Conservation (phyloP, 1,284 basidiomycete species). For the Sanghuangporus sanghuang region DNA sequence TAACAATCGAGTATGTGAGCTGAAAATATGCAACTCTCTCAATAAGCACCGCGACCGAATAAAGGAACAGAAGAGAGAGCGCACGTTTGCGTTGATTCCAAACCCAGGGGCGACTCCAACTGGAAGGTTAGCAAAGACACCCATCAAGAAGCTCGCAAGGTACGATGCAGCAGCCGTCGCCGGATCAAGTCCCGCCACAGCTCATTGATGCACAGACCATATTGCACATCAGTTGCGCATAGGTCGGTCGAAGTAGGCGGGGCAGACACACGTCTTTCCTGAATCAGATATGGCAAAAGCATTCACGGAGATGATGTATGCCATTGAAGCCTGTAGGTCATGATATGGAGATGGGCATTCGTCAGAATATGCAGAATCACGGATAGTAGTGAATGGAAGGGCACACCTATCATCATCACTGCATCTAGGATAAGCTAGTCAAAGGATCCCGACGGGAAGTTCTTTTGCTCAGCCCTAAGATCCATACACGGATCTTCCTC, state of each 20-base stretch:
- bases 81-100: conserved; percentile 82
- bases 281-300: conserved; percentile 71
- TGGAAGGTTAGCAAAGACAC: conserved; percentile 78
- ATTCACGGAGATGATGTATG: conserved; percentile 80
- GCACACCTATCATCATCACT: too few species aligned
- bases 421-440: too few species aligned
- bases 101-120: conserved; percentile 78
- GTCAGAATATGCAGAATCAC: background rate
- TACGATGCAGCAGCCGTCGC: conserved; percentile 76
- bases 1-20: conserved; percentile 88
- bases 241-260: conserved; percentile 35
- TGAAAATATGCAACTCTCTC: conserved; percentile 25
- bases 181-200: conserved; percentile 69
- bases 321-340: conserved; percentile 52
- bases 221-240: conserved; percentile 52
- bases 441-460: too few species aligned
- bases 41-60: background rate
- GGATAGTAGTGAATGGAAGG: background rate
- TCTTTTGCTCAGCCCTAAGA: too few species aligned
- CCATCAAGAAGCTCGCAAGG: conserved; percentile 78
- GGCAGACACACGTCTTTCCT: conserved; percentile 81
- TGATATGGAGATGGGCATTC: background rate
- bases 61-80: background rate
- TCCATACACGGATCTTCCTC: too few species aligned
- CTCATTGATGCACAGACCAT: conserved; percentile 62